A percentile compares a stretch with the other conserved stretches of the same genome.
These are phyloP conservation scores for Onygenales sp. DNA, from an alignment of 2,329 filamentous ascomycete species.

Conservation along the genomic window DNA sequence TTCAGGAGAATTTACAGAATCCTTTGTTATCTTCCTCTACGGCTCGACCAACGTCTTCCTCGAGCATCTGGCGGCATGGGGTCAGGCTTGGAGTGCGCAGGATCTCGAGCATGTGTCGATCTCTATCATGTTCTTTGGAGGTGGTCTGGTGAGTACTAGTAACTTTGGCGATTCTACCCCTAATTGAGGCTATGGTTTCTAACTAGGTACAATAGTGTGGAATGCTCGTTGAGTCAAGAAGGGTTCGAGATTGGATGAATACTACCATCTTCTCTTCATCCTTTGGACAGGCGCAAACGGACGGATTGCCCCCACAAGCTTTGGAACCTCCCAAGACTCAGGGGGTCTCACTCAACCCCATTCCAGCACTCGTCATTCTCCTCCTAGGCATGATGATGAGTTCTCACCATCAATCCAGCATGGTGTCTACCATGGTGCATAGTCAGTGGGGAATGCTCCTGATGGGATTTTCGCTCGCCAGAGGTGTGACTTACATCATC, in stretches of 20 bases:
- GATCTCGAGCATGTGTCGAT: constrained; percentile 92
- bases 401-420: constrained; percentile 73
- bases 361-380: constrained; percentile 78
- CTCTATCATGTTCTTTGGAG: constrained; percentile 86
- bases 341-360: constrained; percentile 70
- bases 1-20: constrained; percentile 83
- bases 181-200: not conserved
- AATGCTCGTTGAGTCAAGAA: constrained; percentile 72
- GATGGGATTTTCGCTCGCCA: constrained; percentile 67
- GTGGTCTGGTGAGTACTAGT: constrained; percentile 56
- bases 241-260: constrained; percentile 51
- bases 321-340: constrained; percentile 58
- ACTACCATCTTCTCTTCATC: constrained; percentile 30
- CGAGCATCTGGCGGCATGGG: constrained; percentile 72
- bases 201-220: constrained; percentile 45
- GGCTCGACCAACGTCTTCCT: constrained; percentile 85
- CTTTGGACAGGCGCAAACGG: not conserved
- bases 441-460: constrained; percentile 87
- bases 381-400: constrained; percentile 92
- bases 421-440: constrained; percentile 86
- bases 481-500: constrained; percentile 69
- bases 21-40: constrained; percentile 81
- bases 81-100: constrained; percentile 60
- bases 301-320: constrained; percentile 20
- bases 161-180: not conserved